A percentile compares a stretch with the other conserved stretches of the same genome.
Conservation (phyloP, 306 rosid genomes). For the Sindora glabra region DNA sequence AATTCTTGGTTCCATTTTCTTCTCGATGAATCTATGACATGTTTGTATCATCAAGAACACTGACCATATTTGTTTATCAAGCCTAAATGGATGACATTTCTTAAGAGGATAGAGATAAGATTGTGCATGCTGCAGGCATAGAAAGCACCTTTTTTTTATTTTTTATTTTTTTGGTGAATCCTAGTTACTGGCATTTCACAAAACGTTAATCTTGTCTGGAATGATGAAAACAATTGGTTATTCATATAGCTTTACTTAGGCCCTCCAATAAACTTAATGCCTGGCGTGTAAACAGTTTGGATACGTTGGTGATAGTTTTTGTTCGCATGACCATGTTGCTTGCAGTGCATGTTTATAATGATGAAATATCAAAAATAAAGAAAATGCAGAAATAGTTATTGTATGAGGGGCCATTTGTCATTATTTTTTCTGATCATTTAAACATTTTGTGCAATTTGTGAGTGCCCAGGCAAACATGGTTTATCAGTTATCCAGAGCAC, state of each 20-base stretch:
- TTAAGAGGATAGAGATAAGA: not conserved
- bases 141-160: not conserved
- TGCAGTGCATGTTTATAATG: not conserved
- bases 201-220: not conserved
- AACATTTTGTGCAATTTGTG: not conserved
- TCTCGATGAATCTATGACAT: not conserved
- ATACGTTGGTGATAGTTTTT: not conserved
- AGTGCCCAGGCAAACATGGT: not conserved
- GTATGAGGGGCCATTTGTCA: not conserved
- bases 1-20: slow-evolving; percentile 1
- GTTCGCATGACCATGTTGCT: not conserved
- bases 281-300: not conserved
- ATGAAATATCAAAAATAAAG: too few relatives aligned
- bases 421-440: not conserved
- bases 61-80: not conserved
- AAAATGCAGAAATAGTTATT: not conserved
- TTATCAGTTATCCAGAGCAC: not conserved
- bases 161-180: too few relatives aligned
- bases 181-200: too few relatives aligned
- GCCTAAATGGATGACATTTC: slow-evolving; percentile 2
- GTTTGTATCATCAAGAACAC: not conserved
- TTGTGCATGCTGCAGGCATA: not conserved
- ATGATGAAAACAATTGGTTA: not conserved
- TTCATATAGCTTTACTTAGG: not conserved
- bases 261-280: not conserved